Evolutionary conservation across 257 asterid genomes (phyloP).

Genomic region (Fraxinus anomala): DNA sequence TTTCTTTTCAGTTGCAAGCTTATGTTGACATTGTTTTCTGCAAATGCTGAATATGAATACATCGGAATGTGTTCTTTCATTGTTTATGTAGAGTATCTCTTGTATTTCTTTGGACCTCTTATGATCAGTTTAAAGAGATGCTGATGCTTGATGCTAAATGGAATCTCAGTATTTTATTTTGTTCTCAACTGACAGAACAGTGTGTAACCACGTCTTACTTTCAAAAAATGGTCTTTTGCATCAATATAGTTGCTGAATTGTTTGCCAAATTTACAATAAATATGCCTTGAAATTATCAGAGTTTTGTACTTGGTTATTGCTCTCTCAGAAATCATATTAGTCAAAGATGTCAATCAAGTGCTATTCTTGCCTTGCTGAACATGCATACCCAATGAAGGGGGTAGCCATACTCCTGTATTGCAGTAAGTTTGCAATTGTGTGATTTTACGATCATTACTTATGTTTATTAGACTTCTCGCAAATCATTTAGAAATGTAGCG

Average conservation of each 20-base stretch:
- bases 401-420: not conserved
- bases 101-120: not conserved
- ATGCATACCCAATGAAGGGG: not conserved
- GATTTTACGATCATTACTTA: not conserved
- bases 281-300: not conserved
- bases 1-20: conserved; percentile 15
- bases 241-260: not conserved
- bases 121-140: not conserved
- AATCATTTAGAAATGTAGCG: not conserved
- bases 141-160: not conserved
- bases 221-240: not conserved
- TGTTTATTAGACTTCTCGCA: not conserved
- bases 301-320: not conserved
- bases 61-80: not conserved
- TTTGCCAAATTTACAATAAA: not conserved
- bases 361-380: not conserved
- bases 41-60: not conserved
- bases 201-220: not conserved
- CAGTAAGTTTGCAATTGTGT: not conserved
- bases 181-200: not conserved
- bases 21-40: conserved; percentile 7
- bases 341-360: not conserved
- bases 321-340: not conserved
- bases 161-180: not conserved
- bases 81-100: not conserved